Conservation (phyloP, 495 filamentous ascomycete genomes). For the Penicillium roqueforti region DNA sequence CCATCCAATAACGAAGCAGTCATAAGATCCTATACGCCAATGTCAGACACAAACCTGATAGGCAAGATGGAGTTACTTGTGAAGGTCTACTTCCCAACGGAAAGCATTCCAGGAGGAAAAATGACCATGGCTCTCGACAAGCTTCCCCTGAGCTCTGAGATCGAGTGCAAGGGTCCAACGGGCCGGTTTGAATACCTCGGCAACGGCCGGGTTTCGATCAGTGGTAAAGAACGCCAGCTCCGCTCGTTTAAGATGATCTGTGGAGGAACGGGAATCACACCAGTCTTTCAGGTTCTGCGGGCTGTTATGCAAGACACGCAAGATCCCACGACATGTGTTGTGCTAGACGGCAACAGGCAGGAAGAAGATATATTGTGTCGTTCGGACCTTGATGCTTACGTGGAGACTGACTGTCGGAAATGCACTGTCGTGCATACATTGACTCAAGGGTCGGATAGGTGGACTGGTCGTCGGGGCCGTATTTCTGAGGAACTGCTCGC, state of each 20-base stretch:
- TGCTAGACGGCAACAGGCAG: slow-evolving; percentile 76
- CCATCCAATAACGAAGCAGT: slow-evolving; percentile 61
- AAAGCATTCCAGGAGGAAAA: slow-evolving; percentile 59
- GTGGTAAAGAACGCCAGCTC: slow-evolving; percentile 54
- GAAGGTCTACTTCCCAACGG: slow-evolving; percentile 76
- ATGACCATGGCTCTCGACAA: slow-evolving; percentile 82
- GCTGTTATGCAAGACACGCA: slow-evolving; percentile 61
- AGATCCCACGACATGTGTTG: slow-evolving; percentile 59
- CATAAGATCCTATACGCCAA: slow-evolving; percentile 85
- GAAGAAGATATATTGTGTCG: slow-evolving; percentile 82
- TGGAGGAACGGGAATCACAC: slow-evolving; percentile 85
- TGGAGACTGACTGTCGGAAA: slow-evolving; percentile 43
- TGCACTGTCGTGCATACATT: slow-evolving; percentile 72
- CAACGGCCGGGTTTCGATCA: slow-evolving; percentile 58
- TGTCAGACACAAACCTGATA: slow-evolving; percentile 57
- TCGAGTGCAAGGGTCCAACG: slow-evolving; percentile 89
- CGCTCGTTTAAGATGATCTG: slow-evolving; percentile 83
- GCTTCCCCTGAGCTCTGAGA: slow-evolving; percentile 61
- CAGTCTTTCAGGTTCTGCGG: slow-evolving; percentile 82
- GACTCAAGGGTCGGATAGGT: slow-evolving; percentile 55
- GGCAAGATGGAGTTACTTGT: slow-evolving; percentile 73
- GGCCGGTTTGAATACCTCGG: slow-evolving; percentile 84
- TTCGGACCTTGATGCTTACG: slow-evolving; percentile 67
- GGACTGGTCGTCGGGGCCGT: slow-evolving; percentile 69
- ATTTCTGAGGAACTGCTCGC: slow-evolving; percentile 60